Percentiles rank a stretch among this genome's conserved stretches.
Evolutionary conservation across 305 asterid genomes (phyloP).

Genomic region (Lippia alba): DNA sequence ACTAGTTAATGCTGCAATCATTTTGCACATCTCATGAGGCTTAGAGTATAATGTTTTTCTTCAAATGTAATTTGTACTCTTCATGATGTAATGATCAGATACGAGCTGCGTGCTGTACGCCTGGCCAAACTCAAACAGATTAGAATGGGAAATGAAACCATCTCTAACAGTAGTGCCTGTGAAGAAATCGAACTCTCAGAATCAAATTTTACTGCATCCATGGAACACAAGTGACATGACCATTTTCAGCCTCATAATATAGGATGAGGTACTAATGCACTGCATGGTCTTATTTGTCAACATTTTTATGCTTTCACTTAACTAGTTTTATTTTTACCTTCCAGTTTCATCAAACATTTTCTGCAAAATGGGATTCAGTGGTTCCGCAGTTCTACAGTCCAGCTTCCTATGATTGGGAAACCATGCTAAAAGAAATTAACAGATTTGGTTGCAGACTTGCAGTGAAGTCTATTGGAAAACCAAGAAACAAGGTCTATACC

Average conservation of each 20-base stretch:
- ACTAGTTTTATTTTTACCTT: slow-evolving; percentile 16
- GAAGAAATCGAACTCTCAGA: slow-evolving; percentile 91
- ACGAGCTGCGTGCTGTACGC: slow-evolving; percentile 75
- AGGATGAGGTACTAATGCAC: slow-evolving; percentile 43
- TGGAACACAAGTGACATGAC: slow-evolving; percentile 39
- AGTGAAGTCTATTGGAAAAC: neutral
- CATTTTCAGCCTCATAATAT: slow-evolving; percentile 32
- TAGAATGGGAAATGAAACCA: slow-evolving; percentile 47
- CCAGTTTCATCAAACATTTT: slow-evolving; percentile 3
- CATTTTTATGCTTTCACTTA: slow-evolving; percentile 14
- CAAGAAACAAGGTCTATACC: neutral
- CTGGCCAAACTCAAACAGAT: slow-evolving; percentile 66
- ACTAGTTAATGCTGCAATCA: slow-evolving; percentile 13
- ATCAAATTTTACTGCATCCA: slow-evolving; percentile 49
- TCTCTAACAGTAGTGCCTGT: slow-evolving; percentile 44
- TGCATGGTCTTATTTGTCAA: slow-evolving; percentile 26
- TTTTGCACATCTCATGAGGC: neutral
- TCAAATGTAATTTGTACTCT: slow-evolving; percentile 10
- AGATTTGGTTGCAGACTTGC: too few species aligned
- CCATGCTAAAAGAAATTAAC: neutral
- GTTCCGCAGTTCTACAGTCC: slow-evolving; percentile 7
- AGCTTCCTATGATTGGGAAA: slow-evolving; percentile 4
- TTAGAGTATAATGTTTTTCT: neutral
- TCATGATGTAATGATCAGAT: slow-evolving; percentile 53
- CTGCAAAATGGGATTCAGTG: neutral